A percentile compares a stretch with the other conserved stretches of the same genome.
phyloP scores from a whole-genome alignment of 139 green algal species.

The Chlorella vulgaris region DNA sequence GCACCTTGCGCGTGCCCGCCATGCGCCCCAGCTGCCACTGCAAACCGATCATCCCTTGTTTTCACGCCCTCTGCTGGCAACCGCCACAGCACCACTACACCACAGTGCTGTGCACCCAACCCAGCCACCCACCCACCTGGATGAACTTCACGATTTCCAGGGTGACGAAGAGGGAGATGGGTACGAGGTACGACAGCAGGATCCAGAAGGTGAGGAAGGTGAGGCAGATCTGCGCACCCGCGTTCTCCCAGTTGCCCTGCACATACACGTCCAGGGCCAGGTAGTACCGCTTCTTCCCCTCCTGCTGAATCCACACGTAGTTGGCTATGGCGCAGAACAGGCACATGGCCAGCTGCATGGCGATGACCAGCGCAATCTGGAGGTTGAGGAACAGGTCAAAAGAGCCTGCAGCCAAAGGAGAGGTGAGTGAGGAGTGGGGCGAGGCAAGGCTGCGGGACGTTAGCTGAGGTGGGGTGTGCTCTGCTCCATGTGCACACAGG shows the following conservation, averaged over 20 bases:
- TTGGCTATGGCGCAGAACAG: conserved; percentile 53
- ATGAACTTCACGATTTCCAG: conserved; percentile 95
- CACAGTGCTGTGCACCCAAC: neutral
- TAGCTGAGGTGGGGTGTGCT: neutral
- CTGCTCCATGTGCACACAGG: no score
- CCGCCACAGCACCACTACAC: neutral
- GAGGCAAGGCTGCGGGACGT: neutral
- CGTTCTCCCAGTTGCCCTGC: conserved; percentile 40
- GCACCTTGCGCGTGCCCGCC: neutral
- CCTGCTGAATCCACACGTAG: conserved; percentile 52
- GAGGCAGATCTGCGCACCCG: conserved; percentile 52
- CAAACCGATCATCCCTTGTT: no score
- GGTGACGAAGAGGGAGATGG: conserved; percentile 98
- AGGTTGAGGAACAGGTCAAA: conserved; percentile 73
- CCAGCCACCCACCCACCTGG: conserved; percentile 49
- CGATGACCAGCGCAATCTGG: conserved; percentile 67
- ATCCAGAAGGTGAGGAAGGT: conserved; percentile 88
- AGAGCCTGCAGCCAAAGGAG: conserved; percentile 40
- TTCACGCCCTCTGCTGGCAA: neutral
- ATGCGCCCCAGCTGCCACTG: neutral
- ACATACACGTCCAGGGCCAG: conserved; percentile 46
- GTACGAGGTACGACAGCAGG: conserved; percentile 92
- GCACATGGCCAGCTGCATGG: conserved; percentile 62
- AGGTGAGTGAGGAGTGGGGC: no score
- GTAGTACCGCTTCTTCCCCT: conserved; percentile 49